Base-by-base conservation (phyloP, 495 filamentous ascomycete genomes). In the Talaromyces proteolyticus region DNA sequence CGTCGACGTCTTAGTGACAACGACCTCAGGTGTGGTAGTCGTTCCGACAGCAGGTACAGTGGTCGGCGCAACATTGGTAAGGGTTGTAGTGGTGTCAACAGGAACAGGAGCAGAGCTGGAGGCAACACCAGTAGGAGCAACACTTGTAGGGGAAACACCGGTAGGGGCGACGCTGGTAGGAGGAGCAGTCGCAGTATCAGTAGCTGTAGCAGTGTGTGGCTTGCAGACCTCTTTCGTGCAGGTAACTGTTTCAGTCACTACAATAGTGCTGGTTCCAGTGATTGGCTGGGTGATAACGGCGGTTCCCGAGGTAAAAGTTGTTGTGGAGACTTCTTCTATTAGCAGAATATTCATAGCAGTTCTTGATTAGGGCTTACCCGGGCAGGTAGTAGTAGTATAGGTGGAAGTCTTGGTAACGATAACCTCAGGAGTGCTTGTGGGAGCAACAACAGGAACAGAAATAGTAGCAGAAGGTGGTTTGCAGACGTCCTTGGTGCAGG, bases 371-470 rank as follows among this genome's bases (percentile, higher is more conserved):
- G 10, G 26, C 34, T 21, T 49, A 53, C 50, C 50, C 14, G 50
- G 43, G 43, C 50, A 45, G n/a, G 50, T 52, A 6, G 57, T 55
- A 4, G 57, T 52, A 4, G 44, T 44, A 18, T 54, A 53, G 14
- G 50, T 48, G 7, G 44, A 21, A 14, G 44, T 44, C 50, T 52
- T 46, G 42, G 50, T 51, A 21, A 51, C 39, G n/a, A 47, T 20
- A 34, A 34, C 29, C 26, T 47, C 45, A 12, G 45, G 45, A 11
- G 5, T 34, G 8, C 25, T 36, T 12, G 45, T 20, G 17, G 18
- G 11, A 12, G 25, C 45, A 36, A n/a, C n/a, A n/a, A n/a, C n/a
- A n/a, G n/a, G n/a, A n/a, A n/a, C 24, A 22, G 45, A 14, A 21
- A 18, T 34, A n/a, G 34, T 19, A 37, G 26, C 29, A 20, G 45